Evolutionary conservation across 2,329 filamentous ascomycete species (phyloP).

Genomic region (Sclerotinia minor): DNA sequence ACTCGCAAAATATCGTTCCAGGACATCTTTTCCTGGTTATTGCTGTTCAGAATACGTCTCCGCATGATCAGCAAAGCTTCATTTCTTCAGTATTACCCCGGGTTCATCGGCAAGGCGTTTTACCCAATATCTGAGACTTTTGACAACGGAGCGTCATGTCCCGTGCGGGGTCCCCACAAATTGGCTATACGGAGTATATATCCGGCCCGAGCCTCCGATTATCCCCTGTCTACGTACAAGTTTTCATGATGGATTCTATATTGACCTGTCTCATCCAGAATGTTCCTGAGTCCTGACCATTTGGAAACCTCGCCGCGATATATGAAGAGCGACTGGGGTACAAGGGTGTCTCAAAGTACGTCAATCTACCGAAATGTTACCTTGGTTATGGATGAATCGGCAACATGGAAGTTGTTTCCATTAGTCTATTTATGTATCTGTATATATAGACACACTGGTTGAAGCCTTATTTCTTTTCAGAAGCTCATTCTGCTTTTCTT

Average conservation of each 20-base stretch:
- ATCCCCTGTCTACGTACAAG: not conserved
- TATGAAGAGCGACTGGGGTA: not conserved
- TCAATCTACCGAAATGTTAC: not conserved
- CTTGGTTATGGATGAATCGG: not conserved
- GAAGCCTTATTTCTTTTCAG: not conserved
- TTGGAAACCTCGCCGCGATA: not conserved
- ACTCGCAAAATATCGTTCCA: not conserved
- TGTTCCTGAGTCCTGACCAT: not conserved
- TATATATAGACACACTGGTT: not conserved
- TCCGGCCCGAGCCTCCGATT: conserved; percentile 20
- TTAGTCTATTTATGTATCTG: not conserved
- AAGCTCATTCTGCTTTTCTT: not conserved
- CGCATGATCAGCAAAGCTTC: not conserved
- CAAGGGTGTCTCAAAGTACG: not conserved
- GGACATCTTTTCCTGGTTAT: not conserved
- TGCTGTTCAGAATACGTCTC: not conserved
- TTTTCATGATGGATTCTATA: not conserved
- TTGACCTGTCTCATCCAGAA: not conserved
- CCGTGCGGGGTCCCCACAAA: not conserved
- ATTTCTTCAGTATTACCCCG: not conserved
- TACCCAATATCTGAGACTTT: not conserved
- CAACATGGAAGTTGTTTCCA: not conserved
- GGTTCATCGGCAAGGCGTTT: not conserved
- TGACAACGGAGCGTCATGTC: not conserved
- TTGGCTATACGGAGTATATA: not conserved